Base-by-base conservation (phyloP, 2,329 filamentous ascomycete genomes). In the Coleophoma cylindrospora region DNA sequence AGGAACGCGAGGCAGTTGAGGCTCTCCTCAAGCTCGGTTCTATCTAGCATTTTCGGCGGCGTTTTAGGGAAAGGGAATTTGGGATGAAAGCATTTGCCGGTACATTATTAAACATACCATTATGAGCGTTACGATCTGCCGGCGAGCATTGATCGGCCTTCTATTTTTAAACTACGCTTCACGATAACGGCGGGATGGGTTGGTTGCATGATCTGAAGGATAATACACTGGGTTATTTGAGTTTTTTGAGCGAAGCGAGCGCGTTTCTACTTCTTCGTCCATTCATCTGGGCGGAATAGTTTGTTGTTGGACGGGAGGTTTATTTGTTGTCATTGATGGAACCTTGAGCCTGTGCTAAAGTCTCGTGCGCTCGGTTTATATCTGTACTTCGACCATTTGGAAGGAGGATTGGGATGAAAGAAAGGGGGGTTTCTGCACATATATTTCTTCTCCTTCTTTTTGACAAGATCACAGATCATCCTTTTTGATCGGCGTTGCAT, bases 1-100 rank as follows among this genome's bases (percentile, higher is more conserved):
- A 90, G 69, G 89, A 92, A 74, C 84, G 85, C 61, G 88, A 90
- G 68, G 89, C 89, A 49, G 81, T 91, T 57, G 88, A 90, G 68
- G 89, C 88, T 57, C 81, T 92, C 64, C 74, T 94, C 63, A 81
- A 84, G 68, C 85, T 94, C 68, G 86, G 88, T 70, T 91, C 87
- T 80, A 75, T 85, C 80, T 86, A 84, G 63, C 62, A 59, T 48
- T 52, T 48, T 48, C 48, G 50, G 49, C 50, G 12, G 61, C 57
- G 58, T 63, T 63, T 54, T 49, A 50, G 49, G 51, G 40, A 32
- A n/a, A 32, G 47, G 40, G 37, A 21, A 45, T 44, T 32, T 48
- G 49, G 54, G 57, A 51, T 53, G 54, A 56, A 51, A 58, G 57
- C 56, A 61, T 59, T 50, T 53, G 45, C 53, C 34, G 52, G 57